Evolutionary conservation across 2,329 filamentous ascomycete species (phyloP).

Genomic region (Ramularia collo-cygni): DNA sequence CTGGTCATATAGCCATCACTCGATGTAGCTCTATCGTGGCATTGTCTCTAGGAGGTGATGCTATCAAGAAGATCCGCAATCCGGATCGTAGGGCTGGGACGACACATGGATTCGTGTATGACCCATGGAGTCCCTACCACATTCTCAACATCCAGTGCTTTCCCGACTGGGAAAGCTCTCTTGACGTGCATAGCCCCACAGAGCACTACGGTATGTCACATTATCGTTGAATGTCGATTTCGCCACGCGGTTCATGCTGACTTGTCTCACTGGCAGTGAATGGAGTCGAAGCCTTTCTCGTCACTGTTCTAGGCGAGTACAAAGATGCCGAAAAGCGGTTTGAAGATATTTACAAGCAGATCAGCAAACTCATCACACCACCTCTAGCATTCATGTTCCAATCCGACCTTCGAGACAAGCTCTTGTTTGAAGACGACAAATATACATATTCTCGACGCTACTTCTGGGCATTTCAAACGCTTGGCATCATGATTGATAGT

Average conservation of each 20-base stretch:
- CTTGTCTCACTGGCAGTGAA: slow-evolving; percentile 37
- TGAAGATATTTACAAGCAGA: slow-evolving; percentile 49
- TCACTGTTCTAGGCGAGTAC: slow-evolving; percentile 53
- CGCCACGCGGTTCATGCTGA: not conserved
- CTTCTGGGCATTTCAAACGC: slow-evolving; percentile 57
- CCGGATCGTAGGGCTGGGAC: slow-evolving; percentile 42
- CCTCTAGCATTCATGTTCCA: slow-evolving; percentile 56
- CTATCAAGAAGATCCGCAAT: slow-evolving; percentile 45
- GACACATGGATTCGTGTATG: slow-evolving; percentile 48
- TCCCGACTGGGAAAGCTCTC: slow-evolving; percentile 51
- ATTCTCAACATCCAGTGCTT: slow-evolving; percentile 54
- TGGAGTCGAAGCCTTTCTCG: slow-evolving; percentile 55
- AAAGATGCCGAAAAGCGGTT: slow-evolving; percentile 55
- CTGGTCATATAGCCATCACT: slow-evolving; percentile 51
- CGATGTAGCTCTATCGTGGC: slow-evolving; percentile 55
- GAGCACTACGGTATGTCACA: slow-evolving; percentile 40
- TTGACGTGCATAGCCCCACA: slow-evolving; percentile 49
- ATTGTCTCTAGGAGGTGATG: slow-evolving; percentile 49
- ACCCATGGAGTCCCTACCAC: slow-evolving; percentile 56
- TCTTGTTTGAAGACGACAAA: slow-evolving; percentile 55
- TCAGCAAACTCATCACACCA: slow-evolving; percentile 54
- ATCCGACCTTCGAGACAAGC: slow-evolving; percentile 47
- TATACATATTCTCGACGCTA: slow-evolving; percentile 57
- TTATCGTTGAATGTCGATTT: not conserved
- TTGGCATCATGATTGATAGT: slow-evolving; percentile 53